Base-by-base conservation (phyloP, 495 filamentous ascomycete species). In the Evernia prunastri region DNA sequence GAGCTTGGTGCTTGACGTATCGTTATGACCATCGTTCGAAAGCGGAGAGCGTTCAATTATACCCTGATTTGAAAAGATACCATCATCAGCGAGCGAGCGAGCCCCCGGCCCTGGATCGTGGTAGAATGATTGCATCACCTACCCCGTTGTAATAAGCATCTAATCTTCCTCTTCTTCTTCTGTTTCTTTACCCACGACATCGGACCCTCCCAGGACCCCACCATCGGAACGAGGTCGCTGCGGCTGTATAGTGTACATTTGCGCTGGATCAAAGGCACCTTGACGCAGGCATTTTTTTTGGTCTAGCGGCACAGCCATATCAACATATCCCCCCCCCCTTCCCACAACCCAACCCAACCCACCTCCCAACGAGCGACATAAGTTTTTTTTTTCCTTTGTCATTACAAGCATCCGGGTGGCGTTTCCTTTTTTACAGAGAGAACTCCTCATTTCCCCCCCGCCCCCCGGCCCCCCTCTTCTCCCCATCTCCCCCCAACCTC, bases 1-100 rank as follows among this genome's bases (percentile, higher is more conserved):
- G 76, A 97, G 93, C 80, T 79, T 97, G 69, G 94, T 99, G 70
- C 86, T 97, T 67, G 94, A 99, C 81, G 92, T 97, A 76, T 86
- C 89, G 72, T 84, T 98, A 76, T 98, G 79, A 84, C 71, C 49
- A 36, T 33, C 60, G 20, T 63, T 40, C 15, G 47, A 54, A 40
- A 61, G 42, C 42, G 58, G 54, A 12, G 56, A 31, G 29, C 20
- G 61, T 56, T 56, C 51, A 20, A 47, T 63, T 43, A 63, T 63
- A 63, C 51, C 61, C 61, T 35, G 39, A n/a, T 25, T 63, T 63
- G 51, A 33, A 37, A n/a, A 63, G 51, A 63, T 63, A 63, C 31
- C 29, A 64, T 56, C 62, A 64, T 64, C 47, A 64, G 62, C 62
- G 62, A 64, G 62, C 62, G 62, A 51, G 39, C n/a, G n/a, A n/a